Evolutionary conservation across 2,329 filamentous ascomycete species (phyloP).

Genomic region (Helotiales sp.): DNA sequence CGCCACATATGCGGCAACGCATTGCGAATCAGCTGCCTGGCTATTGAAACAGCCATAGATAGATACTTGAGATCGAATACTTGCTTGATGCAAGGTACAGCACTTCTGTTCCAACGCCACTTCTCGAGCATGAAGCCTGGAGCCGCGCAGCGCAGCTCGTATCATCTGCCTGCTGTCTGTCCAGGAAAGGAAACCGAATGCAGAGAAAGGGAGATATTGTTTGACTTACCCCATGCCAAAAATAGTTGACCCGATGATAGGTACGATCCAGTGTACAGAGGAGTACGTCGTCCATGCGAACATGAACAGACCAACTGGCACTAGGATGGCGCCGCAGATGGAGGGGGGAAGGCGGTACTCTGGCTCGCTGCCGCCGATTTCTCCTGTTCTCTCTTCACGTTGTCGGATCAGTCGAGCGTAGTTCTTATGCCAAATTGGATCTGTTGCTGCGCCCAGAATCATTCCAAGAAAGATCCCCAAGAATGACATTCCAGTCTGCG

Average conservation of each 20-base stretch:
- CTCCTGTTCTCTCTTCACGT: conserved; percentile 49
- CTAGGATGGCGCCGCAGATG: conserved; percentile 75
- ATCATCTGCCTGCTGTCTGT: neutral
- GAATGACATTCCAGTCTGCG: conserved; percentile 81
- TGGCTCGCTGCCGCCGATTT: conserved; percentile 67
- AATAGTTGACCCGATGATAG: conserved; percentile 73
- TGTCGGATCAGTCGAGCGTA: conserved; percentile 62
- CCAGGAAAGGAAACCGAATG: neutral
- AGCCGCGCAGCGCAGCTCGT: conserved; percentile 6
- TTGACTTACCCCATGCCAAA: conserved; percentile 71
- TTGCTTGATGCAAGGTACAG: conserved; percentile 33
- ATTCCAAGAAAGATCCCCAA: conserved; percentile 73
- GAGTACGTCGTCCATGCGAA: conserved; percentile 86
- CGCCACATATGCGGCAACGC: neutral
- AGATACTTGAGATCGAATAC: conserved; percentile 12
- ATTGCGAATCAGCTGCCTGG: neutral
- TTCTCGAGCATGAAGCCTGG: conserved; percentile 23
- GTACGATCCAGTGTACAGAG: conserved; percentile 75
- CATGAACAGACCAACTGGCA: conserved; percentile 82
- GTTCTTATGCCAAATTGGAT: conserved; percentile 69
- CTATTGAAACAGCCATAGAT: neutral
- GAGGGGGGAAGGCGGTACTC: conserved; percentile 83
- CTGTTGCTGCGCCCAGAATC: conserved; percentile 63
- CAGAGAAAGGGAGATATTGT: conserved; percentile 27
- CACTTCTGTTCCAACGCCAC: conserved; percentile 25